Conservation (phyloP, 1,284 basidiomycete species). For the Coniophora puteana region DNA sequence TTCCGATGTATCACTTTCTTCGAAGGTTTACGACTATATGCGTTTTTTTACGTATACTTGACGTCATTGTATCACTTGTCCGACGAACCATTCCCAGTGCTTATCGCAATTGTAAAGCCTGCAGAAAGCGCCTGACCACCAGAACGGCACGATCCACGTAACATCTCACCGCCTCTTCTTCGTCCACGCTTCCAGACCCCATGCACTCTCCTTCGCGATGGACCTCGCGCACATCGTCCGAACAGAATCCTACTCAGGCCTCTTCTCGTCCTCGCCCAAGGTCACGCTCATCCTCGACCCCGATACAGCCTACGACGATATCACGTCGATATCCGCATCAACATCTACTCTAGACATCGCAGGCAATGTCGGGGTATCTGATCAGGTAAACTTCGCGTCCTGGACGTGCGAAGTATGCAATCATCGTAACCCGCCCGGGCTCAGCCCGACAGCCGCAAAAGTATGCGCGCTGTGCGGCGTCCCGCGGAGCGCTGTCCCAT, state of each 20-base stretch:
- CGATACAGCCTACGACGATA: slow-evolving; percentile 21
- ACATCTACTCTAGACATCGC: too few relatives aligned
- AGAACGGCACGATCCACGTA: slow-evolving; percentile 69
- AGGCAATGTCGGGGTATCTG: slow-evolving; percentile 20
- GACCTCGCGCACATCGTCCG: slow-evolving; percentile 67
- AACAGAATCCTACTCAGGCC: slow-evolving; percentile 90
- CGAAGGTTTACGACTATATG: too few relatives aligned
- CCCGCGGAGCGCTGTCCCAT: slow-evolving; percentile 46
- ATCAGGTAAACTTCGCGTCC: slow-evolving; percentile 37
- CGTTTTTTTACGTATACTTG: slow-evolving; percentile 12
- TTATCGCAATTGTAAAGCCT: too few relatives aligned
- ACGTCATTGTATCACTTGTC: slow-evolving; percentile 13
- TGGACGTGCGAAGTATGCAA: slow-evolving; percentile 91
- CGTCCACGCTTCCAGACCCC: slow-evolving; percentile 55
- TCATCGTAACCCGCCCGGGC: slow-evolving; percentile 71
- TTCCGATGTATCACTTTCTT: slow-evolving; percentile 14
- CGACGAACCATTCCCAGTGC: slow-evolving; percentile 31
- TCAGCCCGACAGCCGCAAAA: slow-evolving; percentile 54
- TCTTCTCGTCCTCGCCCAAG: slow-evolving; percentile 90
- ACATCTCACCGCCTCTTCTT: slow-evolving; percentile 88
- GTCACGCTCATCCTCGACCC: slow-evolving; percentile 71
- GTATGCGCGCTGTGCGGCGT: slow-evolving; percentile 77
- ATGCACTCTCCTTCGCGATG: slow-evolving; percentile 53
- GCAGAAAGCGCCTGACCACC: slow-evolving; percentile 75
- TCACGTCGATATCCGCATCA: too few relatives aligned